phyloP scores from a whole-genome alignment of 495 filamentous ascomycete species.

The Trichoderma erinaceum region DNA sequence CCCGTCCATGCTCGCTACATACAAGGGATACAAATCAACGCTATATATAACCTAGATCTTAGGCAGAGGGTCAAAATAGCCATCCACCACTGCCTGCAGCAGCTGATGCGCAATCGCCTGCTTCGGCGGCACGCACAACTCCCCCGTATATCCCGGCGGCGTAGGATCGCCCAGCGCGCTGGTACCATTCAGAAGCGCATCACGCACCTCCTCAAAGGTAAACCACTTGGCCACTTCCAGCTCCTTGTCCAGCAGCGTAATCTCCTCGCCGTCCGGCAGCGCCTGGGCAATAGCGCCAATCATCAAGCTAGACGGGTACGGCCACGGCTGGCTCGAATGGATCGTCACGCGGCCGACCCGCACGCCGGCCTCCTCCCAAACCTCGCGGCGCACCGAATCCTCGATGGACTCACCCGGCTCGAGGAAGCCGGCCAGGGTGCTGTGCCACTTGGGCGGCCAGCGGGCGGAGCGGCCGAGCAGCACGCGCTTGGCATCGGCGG shows the following conservation, averaged over 20 bases:
- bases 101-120: constrained; percentile 80
- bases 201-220: constrained; percentile 58
- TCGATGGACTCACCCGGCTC: constrained; percentile 94
- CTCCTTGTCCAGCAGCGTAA: constrained; percentile 84
- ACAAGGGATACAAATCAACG: neutral
- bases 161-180: constrained; percentile 58
- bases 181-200: constrained; percentile 53
- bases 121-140: constrained; percentile 62
- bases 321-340: constrained; percentile 81
- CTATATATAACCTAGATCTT: constrained; percentile 30
- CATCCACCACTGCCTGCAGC: constrained; percentile 42
- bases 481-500: constrained; percentile 62
- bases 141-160: constrained; percentile 62
- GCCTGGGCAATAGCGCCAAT: constrained; percentile 90
- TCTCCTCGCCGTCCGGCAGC: constrained; percentile 67
- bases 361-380: constrained; percentile 93
- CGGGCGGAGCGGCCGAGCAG: constrained; percentile 80
- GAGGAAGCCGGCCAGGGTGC: constrained; percentile 86
- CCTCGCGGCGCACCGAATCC: constrained; percentile 89
- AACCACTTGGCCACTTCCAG: constrained; percentile 88
- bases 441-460: constrained; percentile 82
- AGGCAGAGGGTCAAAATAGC: constrained; percentile 29
- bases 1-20: neutral
- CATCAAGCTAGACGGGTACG: constrained; percentile 74
- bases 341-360: constrained; percentile 79